Evolutionary conservation across 1,284 basidiomycete species (phyloP).

Genomic region (Cryptococcus sp.): DNA sequence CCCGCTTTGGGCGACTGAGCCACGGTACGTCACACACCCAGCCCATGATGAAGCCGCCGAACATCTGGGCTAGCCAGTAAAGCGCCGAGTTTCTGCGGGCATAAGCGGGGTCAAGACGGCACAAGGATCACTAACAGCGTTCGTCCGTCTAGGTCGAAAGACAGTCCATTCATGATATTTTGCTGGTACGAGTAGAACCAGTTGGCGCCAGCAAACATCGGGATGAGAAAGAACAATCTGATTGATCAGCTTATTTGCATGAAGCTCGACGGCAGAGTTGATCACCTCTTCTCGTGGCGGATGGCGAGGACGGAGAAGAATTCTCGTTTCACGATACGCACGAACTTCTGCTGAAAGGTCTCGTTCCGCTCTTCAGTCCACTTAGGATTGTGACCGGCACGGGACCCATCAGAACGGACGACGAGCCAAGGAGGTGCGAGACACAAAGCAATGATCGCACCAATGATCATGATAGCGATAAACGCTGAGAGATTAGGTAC

Average conservation of each 20-base stretch:
- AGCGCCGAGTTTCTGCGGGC: slow-evolving; percentile 31
- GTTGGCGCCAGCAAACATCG: slow-evolving; percentile 10
- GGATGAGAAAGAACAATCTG: slow-evolving; percentile 3
- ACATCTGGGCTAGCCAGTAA: slow-evolving; percentile 38
- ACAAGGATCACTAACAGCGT: slow-evolving; percentile 15
- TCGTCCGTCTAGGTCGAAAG: slow-evolving; percentile 34
- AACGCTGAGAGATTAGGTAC: not conserved
- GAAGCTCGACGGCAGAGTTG: too few relatives aligned
- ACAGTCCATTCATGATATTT: slow-evolving; percentile 26
- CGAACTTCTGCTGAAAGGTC: not conserved
- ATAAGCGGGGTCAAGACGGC: not conserved
- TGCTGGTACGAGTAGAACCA: slow-evolving; percentile 27
- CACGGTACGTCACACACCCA: slow-evolving; percentile 13
- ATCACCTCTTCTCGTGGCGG: slow-evolving; percentile 7
- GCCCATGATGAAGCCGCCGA: slow-evolving; percentile 16
- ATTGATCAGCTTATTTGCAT: too few relatives aligned
- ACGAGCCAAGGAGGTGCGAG: slow-evolving; percentile 4
- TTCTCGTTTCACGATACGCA: slow-evolving; percentile 5
- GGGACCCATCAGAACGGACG: slow-evolving; percentile 5
- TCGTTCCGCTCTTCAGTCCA: not conserved
- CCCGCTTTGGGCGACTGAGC: slow-evolving; percentile 9
- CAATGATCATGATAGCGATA: slow-evolving; percentile 9
- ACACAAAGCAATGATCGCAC: not conserved
- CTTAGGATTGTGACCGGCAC: not conserved
- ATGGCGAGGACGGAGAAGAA: slow-evolving; percentile 7